Evolutionary conservation across 768 basidiomycete species (phyloP).

Genomic region (Leccinellum luteum): DNA sequence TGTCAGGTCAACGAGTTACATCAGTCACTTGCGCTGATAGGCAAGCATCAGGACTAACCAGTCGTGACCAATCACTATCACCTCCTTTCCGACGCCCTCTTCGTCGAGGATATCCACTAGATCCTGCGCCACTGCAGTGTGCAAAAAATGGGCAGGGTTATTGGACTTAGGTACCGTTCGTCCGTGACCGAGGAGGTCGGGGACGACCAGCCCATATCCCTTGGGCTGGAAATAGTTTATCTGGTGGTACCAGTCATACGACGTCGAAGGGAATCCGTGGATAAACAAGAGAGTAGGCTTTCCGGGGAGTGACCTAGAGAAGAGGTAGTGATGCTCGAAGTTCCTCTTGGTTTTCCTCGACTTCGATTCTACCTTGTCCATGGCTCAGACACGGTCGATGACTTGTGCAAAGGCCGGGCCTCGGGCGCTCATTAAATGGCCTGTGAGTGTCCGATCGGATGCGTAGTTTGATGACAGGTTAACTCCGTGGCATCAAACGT

Average conservation of each 20-base stretch:
- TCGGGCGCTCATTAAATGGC: conserved; percentile 6
- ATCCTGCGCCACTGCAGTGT: conserved; percentile 30
- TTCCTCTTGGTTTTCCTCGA: conserved; percentile 37
- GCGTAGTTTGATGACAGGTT: conserved; percentile 7
- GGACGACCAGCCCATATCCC: conserved; percentile 45
- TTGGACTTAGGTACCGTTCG: conserved; percentile 41
- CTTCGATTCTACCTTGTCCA: conserved; percentile 26
- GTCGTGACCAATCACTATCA: conserved; percentile 40
- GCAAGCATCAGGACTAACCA: conserved; percentile 27
- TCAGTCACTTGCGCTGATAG: neutral
- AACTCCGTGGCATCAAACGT: conserved; percentile 14
- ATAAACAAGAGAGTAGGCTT: conserved; percentile 42
- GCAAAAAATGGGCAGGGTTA: conserved; percentile 27
- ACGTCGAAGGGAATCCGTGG: conserved; percentile 45
- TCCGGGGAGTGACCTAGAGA: conserved; percentile 19
- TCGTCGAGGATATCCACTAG: conserved; percentile 38
- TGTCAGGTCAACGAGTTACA: neutral
- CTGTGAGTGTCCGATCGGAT: conserved; percentile 11
- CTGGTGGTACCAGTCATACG: conserved; percentile 43
- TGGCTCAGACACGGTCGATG: conserved; percentile 2
- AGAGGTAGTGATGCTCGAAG: conserved; percentile 37
- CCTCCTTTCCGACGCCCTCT: conserved; percentile 29
- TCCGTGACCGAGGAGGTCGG: conserved; percentile 49
- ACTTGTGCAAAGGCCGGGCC: neutral
- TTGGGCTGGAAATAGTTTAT: conserved; percentile 36